These are phyloP conservation scores for Suhomyces terraborum DNA, from an alignment of 1,139 yeast species.

Conservation along the genomic window DNA sequence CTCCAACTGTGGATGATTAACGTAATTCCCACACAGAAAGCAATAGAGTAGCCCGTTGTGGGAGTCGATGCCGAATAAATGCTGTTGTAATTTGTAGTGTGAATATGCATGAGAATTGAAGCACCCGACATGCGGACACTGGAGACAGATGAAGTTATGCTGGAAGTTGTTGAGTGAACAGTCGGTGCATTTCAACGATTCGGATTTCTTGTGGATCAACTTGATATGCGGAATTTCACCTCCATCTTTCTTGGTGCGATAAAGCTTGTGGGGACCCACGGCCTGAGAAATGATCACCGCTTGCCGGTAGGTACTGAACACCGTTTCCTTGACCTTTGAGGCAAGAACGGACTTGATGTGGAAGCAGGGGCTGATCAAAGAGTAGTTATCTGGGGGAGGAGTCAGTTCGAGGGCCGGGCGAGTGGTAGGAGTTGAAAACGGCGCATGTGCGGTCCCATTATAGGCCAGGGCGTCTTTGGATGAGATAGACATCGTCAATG, in stretches of 20 bases:
- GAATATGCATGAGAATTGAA: slow-evolving; percentile 45
- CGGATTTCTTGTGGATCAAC: slow-evolving; percentile 41
- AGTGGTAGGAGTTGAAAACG: slow-evolving; percentile 1
- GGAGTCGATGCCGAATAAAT: slow-evolving; percentile 71
- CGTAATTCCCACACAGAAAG: slow-evolving; percentile 73
- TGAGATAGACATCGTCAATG: slow-evolving; percentile 11
- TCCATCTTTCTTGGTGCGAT: slow-evolving; percentile 35
- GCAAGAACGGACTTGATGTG: slow-evolving; percentile 57
- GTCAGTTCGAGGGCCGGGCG: slow-evolving; percentile 17
- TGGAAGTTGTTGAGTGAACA: slow-evolving; percentile 51
- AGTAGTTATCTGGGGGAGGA: slow-evolving; percentile 31
- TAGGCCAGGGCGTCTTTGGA: slow-evolving; percentile 5
- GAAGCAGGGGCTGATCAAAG: slow-evolving; percentile 49
- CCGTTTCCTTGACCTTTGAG: slow-evolving; percentile 57
- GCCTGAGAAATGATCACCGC: slow-evolving; percentile 53
- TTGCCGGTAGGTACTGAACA: slow-evolving; percentile 57
- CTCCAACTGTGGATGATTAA: slow-evolving; percentile 62
- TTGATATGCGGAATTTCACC: slow-evolving; percentile 30
- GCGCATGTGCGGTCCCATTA: not conserved
- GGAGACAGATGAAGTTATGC: slow-evolving; percentile 68
- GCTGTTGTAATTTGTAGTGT: slow-evolving; percentile 66
- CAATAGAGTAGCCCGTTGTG: slow-evolving; percentile 66
- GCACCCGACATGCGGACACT: slow-evolving; percentile 85
- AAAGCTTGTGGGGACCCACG: slow-evolving; percentile 24
- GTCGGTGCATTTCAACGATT: slow-evolving; percentile 51